Percentiles rank a stretch among this genome's conserved stretches.
Conservation (phyloP, 495 filamentous ascomycete genomes). For the Podospora pseudoanserina region DNA sequence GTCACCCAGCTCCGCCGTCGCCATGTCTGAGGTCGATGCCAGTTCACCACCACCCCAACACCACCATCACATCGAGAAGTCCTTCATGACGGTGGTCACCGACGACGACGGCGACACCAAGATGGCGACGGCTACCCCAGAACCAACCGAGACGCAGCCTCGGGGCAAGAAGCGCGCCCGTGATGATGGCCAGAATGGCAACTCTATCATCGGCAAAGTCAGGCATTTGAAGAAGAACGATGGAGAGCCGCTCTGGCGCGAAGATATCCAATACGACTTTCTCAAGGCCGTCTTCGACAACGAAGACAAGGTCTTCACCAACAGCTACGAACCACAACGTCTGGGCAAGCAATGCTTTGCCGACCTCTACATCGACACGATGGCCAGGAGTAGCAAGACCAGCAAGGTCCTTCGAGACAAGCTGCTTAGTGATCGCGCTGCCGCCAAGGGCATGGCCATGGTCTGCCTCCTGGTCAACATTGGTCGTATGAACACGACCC, state of each 20-base stretch:
- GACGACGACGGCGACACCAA: constrained; percentile 36
- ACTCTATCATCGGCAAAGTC: constrained; percentile 78
- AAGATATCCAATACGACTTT: constrained; percentile 97
- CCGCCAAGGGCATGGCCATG: constrained; percentile 98
- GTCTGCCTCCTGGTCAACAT: constrained; percentile 96
- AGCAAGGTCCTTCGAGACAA: constrained; percentile 98
- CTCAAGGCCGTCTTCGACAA: constrained; percentile 88
- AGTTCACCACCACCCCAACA: constrained; percentile 27
- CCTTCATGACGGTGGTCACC: constrained; percentile 33
- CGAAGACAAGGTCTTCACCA: constrained; percentile 79
- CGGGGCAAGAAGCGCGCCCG: constrained; percentile 34
- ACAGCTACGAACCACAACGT: constrained; percentile 67
- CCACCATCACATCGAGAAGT: constrained; percentile 27
- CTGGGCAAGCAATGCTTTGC: constrained; percentile 79
- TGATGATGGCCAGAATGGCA: constrained; percentile 32
- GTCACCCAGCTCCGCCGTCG: constrained; percentile 30
- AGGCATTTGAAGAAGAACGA: constrained; percentile 96
- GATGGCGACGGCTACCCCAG: constrained; percentile 31
- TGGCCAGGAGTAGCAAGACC: constrained; percentile 98
- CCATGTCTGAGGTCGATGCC: constrained; percentile 33
- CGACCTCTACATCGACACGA: constrained; percentile 95
- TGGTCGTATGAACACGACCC: constrained; percentile 96
- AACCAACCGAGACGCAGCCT: constrained; percentile 31
- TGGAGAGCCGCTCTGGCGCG: constrained; percentile 92
- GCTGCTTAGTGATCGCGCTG: constrained; percentile 83